Base-by-base conservation (phyloP, 2,329 filamentous ascomycete species). In the Venturia aucupariae region DNA sequence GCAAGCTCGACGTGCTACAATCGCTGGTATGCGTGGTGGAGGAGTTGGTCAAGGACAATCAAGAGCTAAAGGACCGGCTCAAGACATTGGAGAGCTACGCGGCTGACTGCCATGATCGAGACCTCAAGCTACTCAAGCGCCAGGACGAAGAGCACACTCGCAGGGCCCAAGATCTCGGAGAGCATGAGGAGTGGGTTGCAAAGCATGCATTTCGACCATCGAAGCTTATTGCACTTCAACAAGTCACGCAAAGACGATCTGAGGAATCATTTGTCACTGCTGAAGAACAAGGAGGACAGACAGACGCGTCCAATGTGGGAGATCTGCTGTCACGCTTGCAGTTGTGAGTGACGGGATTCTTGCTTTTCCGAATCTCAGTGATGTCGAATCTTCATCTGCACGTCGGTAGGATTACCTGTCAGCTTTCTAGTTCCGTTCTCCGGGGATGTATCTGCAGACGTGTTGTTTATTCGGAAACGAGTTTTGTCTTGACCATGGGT, bases 1-100 rank as follows among this genome's bases (percentile, higher is more conserved):
- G 44, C 44, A 48, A 48, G 24, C n/a, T 48, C 11, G 44, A 48
- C 44, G 44, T 48, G 44, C 44, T 48, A 48, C 44, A 48, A 48
- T 48, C 44, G 44, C n/a, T 48, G n/a, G 44, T 48, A n/a, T 48
- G 44, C 44, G 44, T 48, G n/a, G 44, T 24, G 44, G 44, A 55
- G 27, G 51, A 32, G 51, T 24, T 55, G n/a, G 24, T 55, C 27
- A 55, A 35, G 51, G 51, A 55, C 27, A 55, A 55, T 22, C 17
- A 15, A 22, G 51, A 55, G 51, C 27, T 55, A 3, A 55, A 55
- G 51, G 30, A 35, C 51, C 24, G 51, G 27, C 24, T 55, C 27
- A 30, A 55, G 30, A 17, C 51, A 55, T 35, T 55, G 27, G 51
- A 55, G 22, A 19, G 51, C 51, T 55, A 55, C 30, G 30, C 51